Conservation (phyloP, 2,329 filamentous ascomycete species). For the Arthrobotrys pseudoclavata region DNA sequence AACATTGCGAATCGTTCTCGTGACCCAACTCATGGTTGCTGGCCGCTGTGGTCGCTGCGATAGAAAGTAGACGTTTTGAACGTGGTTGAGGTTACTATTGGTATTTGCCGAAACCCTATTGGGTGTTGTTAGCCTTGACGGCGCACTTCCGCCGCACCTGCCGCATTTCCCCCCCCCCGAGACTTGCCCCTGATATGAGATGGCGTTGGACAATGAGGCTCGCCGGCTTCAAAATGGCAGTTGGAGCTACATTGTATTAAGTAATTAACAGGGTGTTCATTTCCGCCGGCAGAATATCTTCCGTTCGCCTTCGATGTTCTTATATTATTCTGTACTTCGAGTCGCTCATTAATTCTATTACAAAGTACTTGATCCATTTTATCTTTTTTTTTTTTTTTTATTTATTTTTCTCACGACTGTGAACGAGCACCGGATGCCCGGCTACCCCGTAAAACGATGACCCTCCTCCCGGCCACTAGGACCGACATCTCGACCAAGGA, state of each 20-base stretch:
- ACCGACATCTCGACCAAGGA: slow-evolving; percentile 59
- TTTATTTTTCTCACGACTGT: neutral
- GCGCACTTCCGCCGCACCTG: slow-evolving; percentile 34
- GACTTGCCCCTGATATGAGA: slow-evolving; percentile 4
- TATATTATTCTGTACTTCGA: slow-evolving; percentile 29
- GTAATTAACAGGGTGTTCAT: slow-evolving; percentile 55
- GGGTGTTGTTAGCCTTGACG: slow-evolving; percentile 3
- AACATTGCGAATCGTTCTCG: slow-evolving; percentile 52
- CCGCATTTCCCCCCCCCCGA: slow-evolving; percentile 34
- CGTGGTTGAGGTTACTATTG: slow-evolving; percentile 16
- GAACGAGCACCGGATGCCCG: slow-evolving; percentile 28
- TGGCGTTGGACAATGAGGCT: slow-evolving; percentile 38
- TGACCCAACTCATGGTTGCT: slow-evolving; percentile 52
- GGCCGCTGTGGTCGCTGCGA: slow-evolving; percentile 10
- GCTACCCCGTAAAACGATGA: slow-evolving; percentile 24
- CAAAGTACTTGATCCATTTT: neutral
- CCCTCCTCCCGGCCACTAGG: slow-evolving; percentile 51
- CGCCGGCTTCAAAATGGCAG: slow-evolving; percentile 20
- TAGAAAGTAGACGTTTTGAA: neutral
- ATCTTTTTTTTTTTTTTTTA: neutral
- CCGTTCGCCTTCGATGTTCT: slow-evolving; percentile 20
- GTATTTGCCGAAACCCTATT: slow-evolving; percentile 44
- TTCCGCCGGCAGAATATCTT: slow-evolving; percentile 33
- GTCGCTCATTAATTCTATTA: slow-evolving; percentile 40
- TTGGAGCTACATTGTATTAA: neutral